Percentiles rank a stretch among this genome's conserved stretches.
These are phyloP conservation scores for Aspergillus sojae DNA, from an alignment of 2,329 filamentous ascomycete genomes.

Conservation along the genomic window DNA sequence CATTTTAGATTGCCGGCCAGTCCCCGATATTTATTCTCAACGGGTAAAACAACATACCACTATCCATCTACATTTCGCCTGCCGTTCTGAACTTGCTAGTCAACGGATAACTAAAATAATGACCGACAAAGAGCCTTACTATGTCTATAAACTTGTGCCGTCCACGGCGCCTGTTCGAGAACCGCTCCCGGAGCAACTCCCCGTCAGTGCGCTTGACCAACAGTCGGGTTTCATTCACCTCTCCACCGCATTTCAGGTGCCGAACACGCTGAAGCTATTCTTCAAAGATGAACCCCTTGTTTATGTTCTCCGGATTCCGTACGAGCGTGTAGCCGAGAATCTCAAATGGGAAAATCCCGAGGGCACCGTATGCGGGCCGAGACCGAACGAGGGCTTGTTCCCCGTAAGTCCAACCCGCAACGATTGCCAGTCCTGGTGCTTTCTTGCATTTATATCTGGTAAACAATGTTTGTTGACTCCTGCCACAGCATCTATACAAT, in stretches of 20 bases:
- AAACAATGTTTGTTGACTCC: background rate
- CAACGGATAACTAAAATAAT: slow-evolving; percentile 15
- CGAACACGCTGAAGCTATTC: slow-evolving; percentile 42
- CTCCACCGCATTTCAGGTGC: slow-evolving; percentile 40
- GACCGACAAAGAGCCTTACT: slow-evolving; percentile 30
- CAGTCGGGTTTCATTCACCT: slow-evolving; percentile 43
- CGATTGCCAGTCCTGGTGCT: background rate
- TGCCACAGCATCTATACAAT: slow-evolving; percentile 41
- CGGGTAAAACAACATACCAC: background rate
- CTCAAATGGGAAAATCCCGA: slow-evolving; percentile 44
- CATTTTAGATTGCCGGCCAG: background rate
- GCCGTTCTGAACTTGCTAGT: slow-evolving; percentile 3
- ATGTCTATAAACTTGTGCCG: slow-evolving; percentile 43
- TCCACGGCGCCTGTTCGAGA: slow-evolving; percentile 39
- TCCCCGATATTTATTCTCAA: background rate
- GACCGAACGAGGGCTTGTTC: slow-evolving; percentile 43
- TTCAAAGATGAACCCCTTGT: slow-evolving; percentile 41
- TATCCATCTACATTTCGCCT: background rate
- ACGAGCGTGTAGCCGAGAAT: slow-evolving; percentile 29
- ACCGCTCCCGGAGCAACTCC: slow-evolving; percentile 38
- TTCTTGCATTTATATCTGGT: background rate
- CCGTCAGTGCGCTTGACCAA: slow-evolving; percentile 41
- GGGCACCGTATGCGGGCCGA: slow-evolving; percentile 37
- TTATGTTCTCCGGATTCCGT: slow-evolving; percentile 42
- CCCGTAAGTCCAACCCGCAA: slow-evolving; percentile 32